Conservation (phyloP, 2,329 filamentous ascomycete genomes). For the Diaporthe citri region DNA sequence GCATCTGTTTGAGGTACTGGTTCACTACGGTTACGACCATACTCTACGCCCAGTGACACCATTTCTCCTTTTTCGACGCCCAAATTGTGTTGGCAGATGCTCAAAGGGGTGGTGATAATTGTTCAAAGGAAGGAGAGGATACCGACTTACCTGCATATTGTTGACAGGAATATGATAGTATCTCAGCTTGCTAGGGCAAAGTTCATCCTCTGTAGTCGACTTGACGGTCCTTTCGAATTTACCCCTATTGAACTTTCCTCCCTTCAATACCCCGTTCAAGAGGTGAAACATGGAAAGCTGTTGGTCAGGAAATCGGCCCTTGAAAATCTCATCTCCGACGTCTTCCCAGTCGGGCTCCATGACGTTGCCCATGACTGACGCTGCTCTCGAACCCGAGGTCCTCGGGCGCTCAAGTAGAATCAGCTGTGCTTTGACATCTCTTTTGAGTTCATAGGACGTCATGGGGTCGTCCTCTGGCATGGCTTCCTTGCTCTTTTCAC, state of each 20-base stretch:
- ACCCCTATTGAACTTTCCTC: neutral
- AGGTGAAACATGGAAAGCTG: constrained; percentile 30
- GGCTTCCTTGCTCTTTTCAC: neutral
- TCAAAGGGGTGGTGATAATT: neutral
- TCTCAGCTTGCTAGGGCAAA: constrained; percentile 24
- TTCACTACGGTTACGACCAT: too few relatives aligned
- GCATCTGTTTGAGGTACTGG: neutral
- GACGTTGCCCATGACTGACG: neutral
- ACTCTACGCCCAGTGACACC: neutral
- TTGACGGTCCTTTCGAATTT: neutral
- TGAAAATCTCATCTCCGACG: constrained; percentile 24
- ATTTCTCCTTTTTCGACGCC: neutral
- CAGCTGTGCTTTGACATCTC: constrained; percentile 32
- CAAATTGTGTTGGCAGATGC: neutral
- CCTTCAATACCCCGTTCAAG: constrained; percentile 1
- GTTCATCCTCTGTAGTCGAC: neutral
- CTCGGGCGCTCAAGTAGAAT: constrained; percentile 19
- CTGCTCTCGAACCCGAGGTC: neutral
- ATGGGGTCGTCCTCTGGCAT: neutral
- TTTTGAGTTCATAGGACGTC: constrained; percentile 15
- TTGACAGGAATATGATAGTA: constrained; percentile 42
- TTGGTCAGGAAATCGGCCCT: constrained; percentile 34
- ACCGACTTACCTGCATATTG: constrained; percentile 41
- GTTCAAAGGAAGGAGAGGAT: neutral
- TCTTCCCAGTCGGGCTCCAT: constrained; percentile 27